Percentiles rank a stretch among this genome's conserved stretches.
phyloP scores from a whole-genome alignment of 2,329 filamentous ascomycete species.

The Nemania diffusa region DNA sequence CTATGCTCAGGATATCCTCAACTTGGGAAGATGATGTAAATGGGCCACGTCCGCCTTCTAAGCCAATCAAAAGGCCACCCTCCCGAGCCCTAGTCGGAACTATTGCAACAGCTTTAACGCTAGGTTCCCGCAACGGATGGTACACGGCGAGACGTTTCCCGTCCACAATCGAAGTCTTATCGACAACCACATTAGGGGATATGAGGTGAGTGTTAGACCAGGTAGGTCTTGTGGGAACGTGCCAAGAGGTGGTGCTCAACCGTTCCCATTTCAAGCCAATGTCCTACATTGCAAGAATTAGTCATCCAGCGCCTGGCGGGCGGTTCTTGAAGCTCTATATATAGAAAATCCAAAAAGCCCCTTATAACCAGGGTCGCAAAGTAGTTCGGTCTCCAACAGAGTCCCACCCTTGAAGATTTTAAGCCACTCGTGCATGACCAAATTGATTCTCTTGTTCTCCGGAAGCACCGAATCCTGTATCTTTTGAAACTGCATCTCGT shows the following conservation, averaged over 20 bases:
- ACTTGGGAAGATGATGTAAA: no score
- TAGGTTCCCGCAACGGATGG: neutral
- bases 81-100: neutral
- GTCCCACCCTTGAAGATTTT: no score
- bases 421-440: neutral
- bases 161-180: slow-evolving; percentile 13
- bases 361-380: no score
- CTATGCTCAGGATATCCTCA: no score
- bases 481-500: neutral
- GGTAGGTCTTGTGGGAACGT: slow-evolving; percentile 3
- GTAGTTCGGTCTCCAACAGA: no score
- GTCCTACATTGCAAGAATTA: neutral
- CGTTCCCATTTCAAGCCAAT: neutral
- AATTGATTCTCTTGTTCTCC: neutral
- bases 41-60: neutral
- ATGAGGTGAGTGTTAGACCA: neutral
- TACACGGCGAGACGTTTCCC: slow-evolving; percentile 7
- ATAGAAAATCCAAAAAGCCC: no score
- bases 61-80: neutral
- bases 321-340: neutral
- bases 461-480: neutral
- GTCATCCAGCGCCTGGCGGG: neutral
- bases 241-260: slow-evolving; percentile 14
- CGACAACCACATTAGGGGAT: neutral
- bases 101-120: neutral